These are phyloP conservation scores for Taphrina flavorubra DNA, from an alignment of 1,139 yeast species.

Conservation along the genomic window DNA sequence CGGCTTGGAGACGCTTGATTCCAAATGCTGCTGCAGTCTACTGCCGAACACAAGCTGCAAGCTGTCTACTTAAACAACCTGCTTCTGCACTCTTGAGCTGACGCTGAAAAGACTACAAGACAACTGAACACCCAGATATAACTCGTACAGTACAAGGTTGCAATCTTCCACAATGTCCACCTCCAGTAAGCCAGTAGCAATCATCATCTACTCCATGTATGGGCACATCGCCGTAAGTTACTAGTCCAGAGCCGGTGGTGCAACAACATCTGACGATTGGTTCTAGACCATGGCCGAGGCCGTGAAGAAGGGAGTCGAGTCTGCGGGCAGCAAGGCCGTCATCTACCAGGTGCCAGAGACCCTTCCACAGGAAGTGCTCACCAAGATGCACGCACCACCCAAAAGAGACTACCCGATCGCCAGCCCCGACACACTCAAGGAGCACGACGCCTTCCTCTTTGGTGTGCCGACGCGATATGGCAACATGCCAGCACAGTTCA, in stretches of 20 bases:
- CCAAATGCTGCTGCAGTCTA: neutral
- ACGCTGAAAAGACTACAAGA: too few relatives aligned
- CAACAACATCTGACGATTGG: neutral
- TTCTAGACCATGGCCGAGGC: constrained; percentile 58
- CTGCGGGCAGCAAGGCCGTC: constrained; percentile 67
- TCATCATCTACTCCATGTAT: constrained; percentile 77
- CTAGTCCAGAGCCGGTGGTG: neutral
- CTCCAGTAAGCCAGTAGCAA: constrained; percentile 62
- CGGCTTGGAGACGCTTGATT: neutral
- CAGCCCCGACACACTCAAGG: constrained; percentile 56
- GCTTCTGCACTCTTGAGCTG: too few relatives aligned
- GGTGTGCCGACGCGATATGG: constrained; percentile 73
- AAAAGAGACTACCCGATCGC: constrained; percentile 63
- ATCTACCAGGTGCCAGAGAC: constrained; percentile 69
- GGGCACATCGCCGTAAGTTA: constrained; percentile 59
- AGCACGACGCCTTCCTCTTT: constrained; percentile 66
- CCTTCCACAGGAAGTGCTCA: constrained; percentile 59
- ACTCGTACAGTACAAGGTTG: too few relatives aligned
- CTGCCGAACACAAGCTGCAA: neutral
- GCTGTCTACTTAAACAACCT: neutral
- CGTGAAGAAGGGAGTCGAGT: constrained; percentile 62
- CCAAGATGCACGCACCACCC: constrained; percentile 59
- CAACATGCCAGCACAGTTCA: constrained; percentile 67
- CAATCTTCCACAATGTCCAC: constrained; percentile 29
- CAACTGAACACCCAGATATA: too few relatives aligned